Percentiles rank a stretch among this genome's conserved stretches.
Conservation (phyloP, 306 rosid species). For the Luffa acutangula region DNA sequence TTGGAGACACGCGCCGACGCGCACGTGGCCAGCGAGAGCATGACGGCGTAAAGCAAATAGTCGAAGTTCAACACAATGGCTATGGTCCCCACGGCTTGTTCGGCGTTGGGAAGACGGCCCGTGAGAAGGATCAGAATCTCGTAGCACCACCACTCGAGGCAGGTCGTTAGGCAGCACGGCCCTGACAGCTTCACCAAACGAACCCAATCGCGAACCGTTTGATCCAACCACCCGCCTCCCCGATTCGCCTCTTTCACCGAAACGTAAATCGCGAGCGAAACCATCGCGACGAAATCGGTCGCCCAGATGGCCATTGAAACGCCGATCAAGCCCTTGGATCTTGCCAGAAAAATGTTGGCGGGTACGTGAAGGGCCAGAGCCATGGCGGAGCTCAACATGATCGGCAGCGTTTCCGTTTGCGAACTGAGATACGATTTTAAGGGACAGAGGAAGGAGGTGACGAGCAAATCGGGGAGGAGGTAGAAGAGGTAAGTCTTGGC, state of each 20-base stretch:
- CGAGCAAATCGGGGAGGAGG: conserved; percentile 62
- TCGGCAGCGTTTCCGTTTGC: conserved; percentile 58
- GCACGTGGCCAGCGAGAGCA: conserved; percentile 61
- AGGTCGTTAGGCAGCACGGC: conserved; percentile 72
- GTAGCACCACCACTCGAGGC: conserved; percentile 97
- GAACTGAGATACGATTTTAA: conserved; percentile 68
- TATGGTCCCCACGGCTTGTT: conserved; percentile 40
- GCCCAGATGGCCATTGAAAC: conserved; percentile 79
- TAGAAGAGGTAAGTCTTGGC: conserved; percentile 42
- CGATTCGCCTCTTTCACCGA: conserved; percentile 19
- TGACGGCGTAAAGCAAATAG: conserved; percentile 51
- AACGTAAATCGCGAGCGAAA: conserved; percentile 47
- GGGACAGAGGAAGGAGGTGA: conserved; percentile 67
- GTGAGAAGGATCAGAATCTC: conserved; percentile 76
- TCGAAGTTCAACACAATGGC: conserved; percentile 65
- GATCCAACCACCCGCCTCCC: conserved; percentile 77
- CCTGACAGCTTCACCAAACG: conserved; percentile 59
- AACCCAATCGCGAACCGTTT: conserved; percentile 45
- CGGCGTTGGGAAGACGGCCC: conserved; percentile 56
- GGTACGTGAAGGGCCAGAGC: conserved; percentile 68
- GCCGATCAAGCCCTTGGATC: conserved; percentile 56
- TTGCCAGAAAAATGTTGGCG: conserved; percentile 46
- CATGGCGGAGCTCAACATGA: conserved; percentile 54
- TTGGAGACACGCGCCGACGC: conserved; percentile 64
- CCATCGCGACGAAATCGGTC: conserved; percentile 46